Percentiles rank a stretch among this genome's conserved stretches.
These are phyloP conservation scores for Scedosporium apiospermum DNA, from an alignment of 2,329 filamentous ascomycete species.

Conservation along the genomic window DNA sequence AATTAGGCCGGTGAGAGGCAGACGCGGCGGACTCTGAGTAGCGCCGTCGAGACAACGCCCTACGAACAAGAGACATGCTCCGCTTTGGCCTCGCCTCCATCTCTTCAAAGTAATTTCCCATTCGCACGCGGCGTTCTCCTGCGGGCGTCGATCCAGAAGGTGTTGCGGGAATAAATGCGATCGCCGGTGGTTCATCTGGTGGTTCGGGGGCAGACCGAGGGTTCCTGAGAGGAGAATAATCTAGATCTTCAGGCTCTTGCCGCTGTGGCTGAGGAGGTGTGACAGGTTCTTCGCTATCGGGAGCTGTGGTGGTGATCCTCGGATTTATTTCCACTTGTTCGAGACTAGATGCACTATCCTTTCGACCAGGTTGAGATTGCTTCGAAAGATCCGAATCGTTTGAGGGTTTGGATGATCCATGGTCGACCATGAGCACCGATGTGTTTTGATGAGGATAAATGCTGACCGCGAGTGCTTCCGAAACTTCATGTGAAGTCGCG, in stretches of 20 bases:
- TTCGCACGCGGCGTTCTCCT: conserved; percentile 38
- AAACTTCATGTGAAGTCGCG: conserved; percentile 51
- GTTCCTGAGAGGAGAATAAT: conserved; percentile 51
- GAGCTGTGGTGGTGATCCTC: conserved; percentile 27
- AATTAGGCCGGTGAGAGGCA: conserved; percentile 27
- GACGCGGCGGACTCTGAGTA: conserved; percentile 34
- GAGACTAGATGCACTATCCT: neutral
- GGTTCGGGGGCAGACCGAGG: conserved; percentile 49
- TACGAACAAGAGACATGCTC: conserved; percentile 41
- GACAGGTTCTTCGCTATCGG: conserved; percentile 28
- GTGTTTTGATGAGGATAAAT: conserved; percentile 57
- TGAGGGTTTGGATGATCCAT: conserved; percentile 37
- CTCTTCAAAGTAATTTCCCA: conserved; percentile 45
- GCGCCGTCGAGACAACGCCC: conserved; percentile 40
- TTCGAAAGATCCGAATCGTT: conserved; percentile 29
- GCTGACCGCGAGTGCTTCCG: conserved; percentile 51
- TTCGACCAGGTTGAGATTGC: neutral
- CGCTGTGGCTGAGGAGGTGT: conserved; percentile 44
- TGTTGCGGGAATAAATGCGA: conserved; percentile 55
- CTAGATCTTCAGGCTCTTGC: conserved; percentile 39
- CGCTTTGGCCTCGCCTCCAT: conserved; percentile 32
- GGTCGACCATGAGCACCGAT: conserved; percentile 51
- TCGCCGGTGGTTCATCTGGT: conserved; percentile 28
- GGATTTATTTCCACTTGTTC: conserved; percentile 10
- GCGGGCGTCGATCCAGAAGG: conserved; percentile 50